Conservation (phyloP, 2,329 filamentous ascomycete species). For the Sporothrix schenckii region DNA sequence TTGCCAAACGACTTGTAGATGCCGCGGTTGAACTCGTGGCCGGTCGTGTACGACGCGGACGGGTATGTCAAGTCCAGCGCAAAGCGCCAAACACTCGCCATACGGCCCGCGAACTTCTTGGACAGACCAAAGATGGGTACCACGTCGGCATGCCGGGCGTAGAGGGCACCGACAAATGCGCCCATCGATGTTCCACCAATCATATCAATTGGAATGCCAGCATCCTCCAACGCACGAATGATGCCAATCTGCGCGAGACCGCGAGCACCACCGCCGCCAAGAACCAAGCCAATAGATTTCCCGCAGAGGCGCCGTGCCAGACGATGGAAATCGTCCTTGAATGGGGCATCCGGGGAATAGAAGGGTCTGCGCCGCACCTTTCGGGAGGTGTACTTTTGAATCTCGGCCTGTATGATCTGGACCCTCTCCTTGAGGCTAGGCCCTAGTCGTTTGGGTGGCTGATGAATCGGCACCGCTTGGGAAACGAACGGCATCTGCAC, state of each 20-base stretch:
- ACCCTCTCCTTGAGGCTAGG: constrained; percentile 88
- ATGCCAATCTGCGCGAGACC: constrained; percentile 93
- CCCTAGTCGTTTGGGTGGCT: constrained; percentile 75
- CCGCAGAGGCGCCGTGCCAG: constrained; percentile 87
- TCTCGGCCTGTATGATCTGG: constrained; percentile 92
- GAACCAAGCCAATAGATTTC: constrained; percentile 89
- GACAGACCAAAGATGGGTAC: constrained; percentile 95
- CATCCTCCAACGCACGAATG: constrained; percentile 92
- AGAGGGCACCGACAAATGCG: constrained; percentile 90
- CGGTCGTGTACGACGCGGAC: constrained; percentile 94
- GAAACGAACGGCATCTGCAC: constrained; percentile 91
- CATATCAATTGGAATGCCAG: constrained; percentile 93
- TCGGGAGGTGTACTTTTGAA: constrained; percentile 96
- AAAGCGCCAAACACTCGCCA: constrained; percentile 99
- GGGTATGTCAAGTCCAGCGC: constrained; percentile 95
- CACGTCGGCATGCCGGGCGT: constrained; percentile 93
- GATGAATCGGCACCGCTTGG: constrained; percentile 74
- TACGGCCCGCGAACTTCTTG: constrained; percentile 97
- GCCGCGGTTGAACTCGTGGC: constrained; percentile 97
- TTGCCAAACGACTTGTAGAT: constrained; percentile 99
- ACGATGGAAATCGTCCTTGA: constrained; percentile 95
- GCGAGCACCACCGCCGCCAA: constrained; percentile 89
- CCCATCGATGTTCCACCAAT: constrained; percentile 96
- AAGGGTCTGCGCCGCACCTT: constrained; percentile 84
- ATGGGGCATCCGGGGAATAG: constrained; percentile 88